Conservation (phyloP, 345 rosid genomes). For the Diplotaxis tenuifolia region DNA sequence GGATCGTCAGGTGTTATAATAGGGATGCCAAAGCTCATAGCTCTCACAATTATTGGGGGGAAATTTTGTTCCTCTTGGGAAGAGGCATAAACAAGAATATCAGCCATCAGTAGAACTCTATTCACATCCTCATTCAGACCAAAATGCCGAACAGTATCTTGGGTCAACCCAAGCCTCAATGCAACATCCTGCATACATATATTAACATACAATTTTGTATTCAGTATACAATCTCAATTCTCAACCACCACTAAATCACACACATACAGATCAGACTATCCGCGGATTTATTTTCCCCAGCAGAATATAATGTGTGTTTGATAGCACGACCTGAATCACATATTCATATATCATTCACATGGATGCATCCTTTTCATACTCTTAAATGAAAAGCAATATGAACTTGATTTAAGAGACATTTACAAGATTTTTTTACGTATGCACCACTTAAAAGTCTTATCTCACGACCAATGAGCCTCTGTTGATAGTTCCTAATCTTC, state of each 20-base stretch:
- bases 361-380: no score
- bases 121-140: conserved; percentile 73
- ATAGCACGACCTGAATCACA: background rate
- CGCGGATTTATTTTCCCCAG: no score
- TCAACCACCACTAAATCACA: conserved; percentile 9
- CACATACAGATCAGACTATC: background rate
- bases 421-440: no score
- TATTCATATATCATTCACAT: background rate
- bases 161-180: conserved; percentile 65
- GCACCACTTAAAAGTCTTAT: no score
- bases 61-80: conserved; percentile 92
- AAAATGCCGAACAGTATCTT: conserved; percentile 66
- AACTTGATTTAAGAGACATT: no score
- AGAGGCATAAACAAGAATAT: conserved; percentile 83
- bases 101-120: conserved; percentile 68
- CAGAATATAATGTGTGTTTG: background rate
- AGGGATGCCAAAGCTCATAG: conserved; percentile 85
- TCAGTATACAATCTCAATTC: conserved; percentile 15
- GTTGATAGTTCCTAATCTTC: no score
- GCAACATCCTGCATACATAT: conserved; percentile 59
- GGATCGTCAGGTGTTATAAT: conserved; percentile 73
- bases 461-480: no score
- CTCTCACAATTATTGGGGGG: conserved; percentile 73
- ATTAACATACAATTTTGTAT: conserved; percentile 5
- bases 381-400: no score